Base-by-base conservation (phyloP, 495 filamentous ascomycete species). In the Podospora didyma region DNA sequence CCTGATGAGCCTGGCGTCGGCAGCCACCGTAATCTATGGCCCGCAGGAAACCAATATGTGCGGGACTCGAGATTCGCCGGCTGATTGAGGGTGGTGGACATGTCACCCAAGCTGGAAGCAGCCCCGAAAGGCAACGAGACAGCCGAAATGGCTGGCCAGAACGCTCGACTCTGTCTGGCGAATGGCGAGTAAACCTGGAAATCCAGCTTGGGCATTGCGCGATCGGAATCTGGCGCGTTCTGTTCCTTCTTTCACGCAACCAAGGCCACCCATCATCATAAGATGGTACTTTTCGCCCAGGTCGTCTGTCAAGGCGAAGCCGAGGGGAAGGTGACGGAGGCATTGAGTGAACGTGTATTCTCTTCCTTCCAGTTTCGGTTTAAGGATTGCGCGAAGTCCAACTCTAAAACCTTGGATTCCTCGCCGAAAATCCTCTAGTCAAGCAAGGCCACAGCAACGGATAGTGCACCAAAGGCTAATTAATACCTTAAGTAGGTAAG, bases 41-140 rank as follows among this genome's bases (percentile, higher is more conserved):
- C 58, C 58, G 34, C 58, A 56, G 49, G 28, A 58, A n/a, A 22
- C 34, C 44, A 62, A 62, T 62, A 56, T 62, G 44, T 53, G 21
- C 46, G 48, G 26, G 49, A 7, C 34, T 23, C 24, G 48, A 53
- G 52, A 62, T 62, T 62, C 60, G 60, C 28, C 24, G 34, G 53
- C 53, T 52, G 56, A 49, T 49, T 62, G 59, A 26, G 59, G 60
- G 56, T 56, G 59, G 48, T 51, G 42, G 22, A 55, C 41, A 19
- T 19, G 19, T 52, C 19, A 49, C 49, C 49, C 54, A 44, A 31
- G 28, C 53, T 54, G 20, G 39, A 24, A 46, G 46, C 46, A 34
- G n/a, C 31, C 35, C 37, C 44, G 47, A 47, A 47, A 41, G 17
- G 41, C 46, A 19, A 39, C 35, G 28, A 20, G 53, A 46, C 31